phyloP scores from a whole-genome alignment of 495 filamentous ascomycete genomes.

The Staphylotrichum tortipilum region DNA sequence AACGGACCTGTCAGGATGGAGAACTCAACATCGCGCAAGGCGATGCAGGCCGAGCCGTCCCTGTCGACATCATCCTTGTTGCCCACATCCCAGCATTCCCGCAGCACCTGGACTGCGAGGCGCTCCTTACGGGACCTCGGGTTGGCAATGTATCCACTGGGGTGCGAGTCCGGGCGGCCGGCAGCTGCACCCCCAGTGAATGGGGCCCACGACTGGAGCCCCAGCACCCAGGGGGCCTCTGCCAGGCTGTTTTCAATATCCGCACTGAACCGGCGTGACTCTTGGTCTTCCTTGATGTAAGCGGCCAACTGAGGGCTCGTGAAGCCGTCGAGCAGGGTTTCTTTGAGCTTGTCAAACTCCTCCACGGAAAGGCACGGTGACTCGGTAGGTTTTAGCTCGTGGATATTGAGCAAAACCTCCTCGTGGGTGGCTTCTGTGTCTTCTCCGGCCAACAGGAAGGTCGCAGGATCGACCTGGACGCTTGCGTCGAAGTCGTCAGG shows the following conservation, averaged over 20 bases:
- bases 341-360: slow-evolving; percentile 33
- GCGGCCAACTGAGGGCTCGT: slow-evolving; percentile 30
- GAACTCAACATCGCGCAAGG: slow-evolving; percentile 28
- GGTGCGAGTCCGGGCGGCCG: slow-evolving; percentile 5
- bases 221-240: slow-evolving; percentile 22
- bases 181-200: slow-evolving; percentile 1
- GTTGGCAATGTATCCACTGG: slow-evolving; percentile 20
- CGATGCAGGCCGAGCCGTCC: slow-evolving; percentile 27
- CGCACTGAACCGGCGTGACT: slow-evolving; percentile 2
- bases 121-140: slow-evolving; percentile 23
- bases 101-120: slow-evolving; percentile 32
- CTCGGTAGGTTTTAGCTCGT: slow-evolving; percentile 31
- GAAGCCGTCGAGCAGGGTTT: slow-evolving; percentile 33
- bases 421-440: slow-evolving; percentile 10
- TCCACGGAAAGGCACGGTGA: slow-evolving; percentile 21
- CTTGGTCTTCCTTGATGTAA: slow-evolving; percentile 24
- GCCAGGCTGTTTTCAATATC: not conserved
- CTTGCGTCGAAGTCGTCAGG: not conserved
- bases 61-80: slow-evolving; percentile 19
- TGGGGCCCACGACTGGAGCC: slow-evolving; percentile 26
- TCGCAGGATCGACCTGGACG: slow-evolving; percentile 21
- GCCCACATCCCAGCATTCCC: slow-evolving; percentile 34
- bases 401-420: slow-evolving; percentile 35
- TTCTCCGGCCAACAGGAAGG: slow-evolving; percentile 23
- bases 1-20: slow-evolving; percentile 31